Evolutionary conservation across 352 stramenopile genomes (phyloP), one percentile per base, ranked within the genome.

Genomic region (Stephanocyclus meneghinianus): DNA sequence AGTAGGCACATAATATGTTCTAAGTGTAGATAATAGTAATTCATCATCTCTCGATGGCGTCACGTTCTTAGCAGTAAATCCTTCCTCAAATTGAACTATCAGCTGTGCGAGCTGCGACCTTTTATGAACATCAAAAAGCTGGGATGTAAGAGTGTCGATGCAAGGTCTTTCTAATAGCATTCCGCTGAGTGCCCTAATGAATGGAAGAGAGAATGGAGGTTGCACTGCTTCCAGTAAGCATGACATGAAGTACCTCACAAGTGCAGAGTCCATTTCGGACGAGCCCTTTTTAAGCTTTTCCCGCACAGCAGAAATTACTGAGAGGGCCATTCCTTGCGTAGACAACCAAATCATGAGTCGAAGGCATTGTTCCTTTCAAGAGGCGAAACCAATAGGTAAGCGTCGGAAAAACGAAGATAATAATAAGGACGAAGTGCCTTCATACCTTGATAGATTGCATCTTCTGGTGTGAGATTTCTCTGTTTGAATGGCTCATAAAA

Each of bases 401-500:
- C 4, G 35, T 37, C 11, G 50, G 18, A 15, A 29, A 13, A 30
- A 15, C 21, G 11, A 67, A 67, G 21, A 53, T 6, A 35, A 37
- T 13, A 35, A 16, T 53, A 26, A 29, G 26, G 8, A 35, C 51
- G 30, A 29, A 32, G 30, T 60, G n/a, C n/a, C 2, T 10, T n/a
- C 11, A 60, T 67, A 69, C 61, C 44, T 71, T 71, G 47, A 71
- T 71, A 37, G 65, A 80, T 74, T 87, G 86, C 74, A 91, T 85
- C 45, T 86, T 92, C 69, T 90, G 71, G 56, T 89, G 90, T 1
- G 81, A 87, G 76, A 93, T 83, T 60, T 93, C 88, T 45, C 78
- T 83, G 62, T 90, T 91, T 2, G 85, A 87, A 63, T 93, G 88
- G 15, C 76, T 71, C 53, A 92, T 68, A 63, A 93, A 92, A 29